Percentiles rank a stretch among this genome's conserved stretches.
Conservation (phyloP, 768 basidiomycete genomes). For the Pisolithus sp. region DNA sequence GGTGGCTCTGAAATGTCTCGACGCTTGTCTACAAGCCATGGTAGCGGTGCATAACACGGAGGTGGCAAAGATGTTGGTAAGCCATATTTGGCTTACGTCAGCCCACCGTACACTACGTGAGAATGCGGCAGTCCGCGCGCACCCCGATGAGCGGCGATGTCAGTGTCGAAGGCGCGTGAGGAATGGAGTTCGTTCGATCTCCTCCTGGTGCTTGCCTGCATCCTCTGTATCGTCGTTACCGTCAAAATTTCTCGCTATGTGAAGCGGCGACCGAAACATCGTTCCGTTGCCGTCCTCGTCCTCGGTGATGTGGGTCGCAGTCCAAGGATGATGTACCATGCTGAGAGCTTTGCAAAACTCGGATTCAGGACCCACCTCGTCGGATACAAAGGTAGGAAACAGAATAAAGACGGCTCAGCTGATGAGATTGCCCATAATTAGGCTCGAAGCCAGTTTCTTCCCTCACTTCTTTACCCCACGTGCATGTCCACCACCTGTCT, state of each 20-base stretch:
- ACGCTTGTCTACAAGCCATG: not conserved
- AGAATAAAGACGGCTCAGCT: not conserved
- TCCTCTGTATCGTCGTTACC: slow-evolving; percentile 8
- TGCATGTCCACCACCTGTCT: slow-evolving; percentile 62
- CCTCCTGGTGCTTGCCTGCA: not conserved
- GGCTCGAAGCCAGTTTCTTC: slow-evolving; percentile 75
- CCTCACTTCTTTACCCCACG: slow-evolving; percentile 56
- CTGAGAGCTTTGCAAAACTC: slow-evolving; percentile 81
- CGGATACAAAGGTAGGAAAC: slow-evolving; percentile 73
- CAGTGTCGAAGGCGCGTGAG: no score
- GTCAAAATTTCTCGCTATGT: slow-evolving; percentile 13
- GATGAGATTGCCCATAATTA: slow-evolving; percentile 25
- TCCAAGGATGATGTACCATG: slow-evolving; percentile 98
- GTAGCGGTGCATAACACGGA: not conserved
- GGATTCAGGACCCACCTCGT: slow-evolving; percentile 75
- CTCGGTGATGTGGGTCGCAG: slow-evolving; percentile 94
- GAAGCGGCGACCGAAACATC: slow-evolving; percentile 30
- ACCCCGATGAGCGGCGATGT: no score
- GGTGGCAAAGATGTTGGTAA: no score
- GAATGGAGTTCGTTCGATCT: no score
- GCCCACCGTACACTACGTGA: not conserved
- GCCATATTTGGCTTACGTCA: not conserved
- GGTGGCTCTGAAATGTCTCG: not conserved
- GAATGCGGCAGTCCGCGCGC: no score
- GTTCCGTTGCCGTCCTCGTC: slow-evolving; percentile 84